phyloP scores from a whole-genome alignment of 768 basidiomycete species.

The Hysterangium stoloniferum region DNA sequence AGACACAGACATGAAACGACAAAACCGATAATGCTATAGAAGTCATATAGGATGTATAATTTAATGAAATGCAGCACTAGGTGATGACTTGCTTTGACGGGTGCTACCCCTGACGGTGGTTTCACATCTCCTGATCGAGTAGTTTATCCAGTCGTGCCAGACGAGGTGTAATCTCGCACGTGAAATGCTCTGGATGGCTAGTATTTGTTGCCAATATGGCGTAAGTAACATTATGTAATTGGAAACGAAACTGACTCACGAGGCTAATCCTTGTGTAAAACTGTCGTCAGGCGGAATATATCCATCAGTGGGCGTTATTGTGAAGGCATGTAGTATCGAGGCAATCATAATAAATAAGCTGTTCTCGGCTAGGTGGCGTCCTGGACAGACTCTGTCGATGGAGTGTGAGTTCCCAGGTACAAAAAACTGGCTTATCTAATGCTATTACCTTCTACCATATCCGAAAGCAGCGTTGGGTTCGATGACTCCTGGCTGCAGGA shows the following conservation, averaged over 20 bases:
- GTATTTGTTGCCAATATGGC: neutral
- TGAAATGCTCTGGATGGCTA: neutral
- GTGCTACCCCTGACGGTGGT: too few relatives aligned
- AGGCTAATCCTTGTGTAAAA: neutral
- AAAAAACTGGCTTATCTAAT: neutral
- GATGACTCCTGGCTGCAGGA: neutral
- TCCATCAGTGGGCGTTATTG: conserved; percentile 24
- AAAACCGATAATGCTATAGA: too few relatives aligned
- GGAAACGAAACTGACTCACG: neutral
- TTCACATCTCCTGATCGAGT: too few relatives aligned
- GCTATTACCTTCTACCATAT: conserved; percentile 56
- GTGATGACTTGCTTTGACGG: too few relatives aligned
- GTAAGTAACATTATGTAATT: neutral
- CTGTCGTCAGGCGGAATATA: neutral
- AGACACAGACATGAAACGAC: too few relatives aligned
- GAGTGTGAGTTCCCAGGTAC: too few relatives aligned
- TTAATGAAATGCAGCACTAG: too few relatives aligned
- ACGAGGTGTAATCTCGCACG: neutral
- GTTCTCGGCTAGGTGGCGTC: conserved; percentile 46
- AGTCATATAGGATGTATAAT: too few relatives aligned
- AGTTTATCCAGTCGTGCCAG: too few relatives aligned
- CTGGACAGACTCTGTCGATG: conserved; percentile 22
- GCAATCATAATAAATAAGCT: conserved; percentile 35
- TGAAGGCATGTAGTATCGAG: conserved; percentile 21
- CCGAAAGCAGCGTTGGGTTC: conserved; percentile 39